Evolutionary conservation across 108 stramenopile genomes (phyloP).

Genomic region (Cylindrotheca fusiformis): DNA sequence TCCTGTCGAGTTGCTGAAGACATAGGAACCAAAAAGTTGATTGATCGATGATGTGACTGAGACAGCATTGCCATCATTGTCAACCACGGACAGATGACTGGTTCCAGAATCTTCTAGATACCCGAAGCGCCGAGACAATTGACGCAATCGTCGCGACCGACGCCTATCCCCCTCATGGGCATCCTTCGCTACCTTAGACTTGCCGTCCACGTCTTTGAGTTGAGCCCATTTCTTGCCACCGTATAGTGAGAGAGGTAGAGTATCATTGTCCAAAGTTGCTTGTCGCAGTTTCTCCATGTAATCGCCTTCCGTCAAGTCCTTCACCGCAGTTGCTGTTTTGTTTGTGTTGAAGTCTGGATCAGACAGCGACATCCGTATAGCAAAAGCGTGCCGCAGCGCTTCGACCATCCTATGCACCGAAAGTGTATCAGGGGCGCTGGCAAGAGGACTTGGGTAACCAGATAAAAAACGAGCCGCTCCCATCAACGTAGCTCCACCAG

Average conservation of each 20-base stretch:
- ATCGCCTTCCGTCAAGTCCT: constrained; percentile 40
- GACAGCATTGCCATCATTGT: constrained; percentile 75
- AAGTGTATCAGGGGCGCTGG: constrained; percentile 46
- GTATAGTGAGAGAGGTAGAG: constrained; percentile 42
- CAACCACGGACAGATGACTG: constrained; percentile 70
- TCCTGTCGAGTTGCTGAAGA: constrained; percentile 70
- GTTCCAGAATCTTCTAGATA: constrained; percentile 85
- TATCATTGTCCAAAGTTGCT: constrained; percentile 36
- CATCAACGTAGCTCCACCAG: constrained; percentile 76
- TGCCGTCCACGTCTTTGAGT: constrained; percentile 41
- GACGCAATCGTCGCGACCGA: constrained; percentile 16
- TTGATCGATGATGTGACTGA: constrained; percentile 75
- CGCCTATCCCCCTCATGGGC: constrained; percentile 59
- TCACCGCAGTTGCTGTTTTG: constrained; percentile 33
- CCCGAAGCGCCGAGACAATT: constrained; percentile 43
- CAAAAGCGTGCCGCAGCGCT: constrained; percentile 74
- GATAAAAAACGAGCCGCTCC: constrained; percentile 66
- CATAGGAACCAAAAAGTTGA: constrained; percentile 49
- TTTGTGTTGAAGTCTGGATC: constrained; percentile 66
- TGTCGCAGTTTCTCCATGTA: constrained; percentile 65
- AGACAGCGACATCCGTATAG: constrained; percentile 80
- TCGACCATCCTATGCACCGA: constrained; percentile 72
- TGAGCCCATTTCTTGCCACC: constrained; percentile 73
- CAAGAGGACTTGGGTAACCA: constrained; percentile 45
- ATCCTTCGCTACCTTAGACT: constrained; percentile 30